Evolutionary conservation across 2,329 filamentous ascomycete species (phyloP), one percentile per base, ranked within the genome.

Genomic region (Pseudonectria foliicola): DNA sequence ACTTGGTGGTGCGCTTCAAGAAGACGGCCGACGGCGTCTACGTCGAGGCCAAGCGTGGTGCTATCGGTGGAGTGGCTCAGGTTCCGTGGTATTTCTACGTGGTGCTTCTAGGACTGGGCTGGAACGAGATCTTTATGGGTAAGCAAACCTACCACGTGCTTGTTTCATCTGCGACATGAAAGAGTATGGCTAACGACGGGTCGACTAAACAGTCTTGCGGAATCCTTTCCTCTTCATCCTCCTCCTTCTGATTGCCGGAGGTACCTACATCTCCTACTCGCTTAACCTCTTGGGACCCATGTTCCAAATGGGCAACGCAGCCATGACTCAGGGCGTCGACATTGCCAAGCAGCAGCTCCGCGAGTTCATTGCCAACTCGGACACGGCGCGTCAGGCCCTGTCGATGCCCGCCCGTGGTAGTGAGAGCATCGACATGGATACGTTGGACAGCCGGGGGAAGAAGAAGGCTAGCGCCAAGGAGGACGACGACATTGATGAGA

Each of bases 21-120:
- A 96, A 96, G 73, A 92, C 87, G 25, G 92, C 92, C 2, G 92
- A 98, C 57, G 92, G 89, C 7, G 90, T 98, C 4, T 98, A 95
- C 53, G 89, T 98, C 27, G 92, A 98, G 66, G 92, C 92, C 32
- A 98, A 98, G 73, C 79, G 92, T 39, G 89, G 90, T 57, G 92
- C 92, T 27, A 93, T 98, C 56, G 92, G 92, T 35, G 89, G 90
- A 38, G 85, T 98, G 51, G 85, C 89, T 4, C 89, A 95, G 61
- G 80, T 98, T 32, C 92, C 92, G 6, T 66, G 94, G 42, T 96
- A 95, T 63, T 95, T 98, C 62, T 98, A 95, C 53, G 86, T 79
- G 27, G 61, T 96, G 37, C 70, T 98, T 37, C 67, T 98, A 45
- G 85, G 87, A 14, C 71, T 98, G 31, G 92, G 92, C n/a, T 98